Percentiles rank a stretch among this genome's conserved stretches.
Conservation (phyloP, 73 alveolate genomes). For the Effrenium voratum region DNA sequence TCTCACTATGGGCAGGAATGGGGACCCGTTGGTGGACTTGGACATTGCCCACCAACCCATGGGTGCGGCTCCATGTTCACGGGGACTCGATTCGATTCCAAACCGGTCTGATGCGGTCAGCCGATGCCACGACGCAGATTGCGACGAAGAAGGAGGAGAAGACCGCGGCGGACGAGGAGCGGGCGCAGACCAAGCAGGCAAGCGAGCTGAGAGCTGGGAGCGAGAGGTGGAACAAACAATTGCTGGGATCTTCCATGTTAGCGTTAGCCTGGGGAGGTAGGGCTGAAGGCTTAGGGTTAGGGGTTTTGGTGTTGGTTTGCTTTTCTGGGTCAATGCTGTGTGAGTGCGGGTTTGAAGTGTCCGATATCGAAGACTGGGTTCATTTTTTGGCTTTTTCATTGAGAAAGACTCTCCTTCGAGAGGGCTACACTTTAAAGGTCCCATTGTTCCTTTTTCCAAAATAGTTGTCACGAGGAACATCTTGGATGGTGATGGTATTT, state of each 20-base stretch:
- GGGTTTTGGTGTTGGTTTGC: not conserved
- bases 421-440: not conserved
- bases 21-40: too few relatives aligned
- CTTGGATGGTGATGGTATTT: not conserved
- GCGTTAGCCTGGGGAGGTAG: not conserved
- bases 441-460: not conserved
- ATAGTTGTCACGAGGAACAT: not conserved
- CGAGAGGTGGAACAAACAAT: not conserved
- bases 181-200: slow-evolving; percentile 73
- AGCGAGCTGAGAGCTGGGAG: too few relatives aligned
- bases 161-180: slow-evolving; percentile 66
- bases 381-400: not conserved
- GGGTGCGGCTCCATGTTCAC: not conserved
- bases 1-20: too few relatives aligned
- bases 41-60: too few relatives aligned
- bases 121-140: slow-evolving; percentile 9
- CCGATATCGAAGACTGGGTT: too few relatives aligned
- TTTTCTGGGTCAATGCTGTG: not conserved
- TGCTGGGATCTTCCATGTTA: not conserved
- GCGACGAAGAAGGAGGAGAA: slow-evolving; percentile 48
- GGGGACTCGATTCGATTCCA: not conserved
- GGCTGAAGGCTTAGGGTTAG: not conserved
- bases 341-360: not conserved
- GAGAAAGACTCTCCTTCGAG: not conserved
- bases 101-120: not conserved